phyloP scores from a whole-genome alignment of 169 alveolate genomes.

The Pseudocohnilembus persalinus region DNA sequence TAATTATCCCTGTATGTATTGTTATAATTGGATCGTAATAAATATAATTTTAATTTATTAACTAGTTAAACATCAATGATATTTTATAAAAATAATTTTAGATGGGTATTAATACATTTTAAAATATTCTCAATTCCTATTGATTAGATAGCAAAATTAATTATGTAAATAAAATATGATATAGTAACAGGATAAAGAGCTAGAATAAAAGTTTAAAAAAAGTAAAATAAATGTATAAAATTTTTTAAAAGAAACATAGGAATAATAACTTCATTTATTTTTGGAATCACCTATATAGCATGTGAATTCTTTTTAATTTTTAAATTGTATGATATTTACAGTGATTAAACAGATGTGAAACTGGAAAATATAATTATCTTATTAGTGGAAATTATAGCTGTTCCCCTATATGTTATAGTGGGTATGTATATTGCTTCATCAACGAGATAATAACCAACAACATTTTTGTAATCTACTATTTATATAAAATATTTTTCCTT shows the following conservation, averaged over 20 bases:
- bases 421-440: background rate
- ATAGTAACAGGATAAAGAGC: background rate
- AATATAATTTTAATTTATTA: too few relatives aligned
- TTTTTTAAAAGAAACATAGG: background rate
- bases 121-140: too few relatives aligned
- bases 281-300: background rate
- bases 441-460: too few relatives aligned
- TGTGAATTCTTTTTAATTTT: background rate
- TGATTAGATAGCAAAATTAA: too few relatives aligned
- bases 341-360: background rate
- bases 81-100: too few relatives aligned
- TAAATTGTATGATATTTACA: background rate
- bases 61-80: too few relatives aligned
- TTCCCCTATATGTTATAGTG: background rate
- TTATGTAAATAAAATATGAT: background rate
- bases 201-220: background rate
- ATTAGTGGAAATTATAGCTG: background rate
- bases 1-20: background rate
- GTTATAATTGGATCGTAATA: background rate
- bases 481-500: too few relatives aligned
- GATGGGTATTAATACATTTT: too few relatives aligned
- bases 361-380: too few relatives aligned
- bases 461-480: too few relatives aligned
- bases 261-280: background rate
- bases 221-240: too few relatives aligned